These are phyloP conservation scores for Arthromyces matolae DNA, from an alignment of 768 basidiomycete species.

Conservation along the genomic window DNA sequence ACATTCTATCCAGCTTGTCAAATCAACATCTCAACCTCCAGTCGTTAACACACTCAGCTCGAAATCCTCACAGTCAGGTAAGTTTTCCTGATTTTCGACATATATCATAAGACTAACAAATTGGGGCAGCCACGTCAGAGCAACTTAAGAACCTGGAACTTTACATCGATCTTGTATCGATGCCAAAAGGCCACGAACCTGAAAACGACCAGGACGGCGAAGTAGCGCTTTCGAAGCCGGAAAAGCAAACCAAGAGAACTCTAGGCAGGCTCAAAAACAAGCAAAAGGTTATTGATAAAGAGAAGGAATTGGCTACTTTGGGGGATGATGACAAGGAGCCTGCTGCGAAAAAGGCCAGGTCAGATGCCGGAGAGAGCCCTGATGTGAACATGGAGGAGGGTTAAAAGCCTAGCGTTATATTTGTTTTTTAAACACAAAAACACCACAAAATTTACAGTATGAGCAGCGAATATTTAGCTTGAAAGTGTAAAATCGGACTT, in stretches of 20 bases:
- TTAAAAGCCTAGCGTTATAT: background rate
- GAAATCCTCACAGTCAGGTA: conserved; percentile 44
- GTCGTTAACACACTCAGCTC: conserved; percentile 47
- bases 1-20: conserved; percentile 29
- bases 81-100: conserved; percentile 5
- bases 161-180: conserved; percentile 37
- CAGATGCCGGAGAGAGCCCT: conserved; percentile 22
- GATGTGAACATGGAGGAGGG: conserved; percentile 19
- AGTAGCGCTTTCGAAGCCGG: conserved; percentile 20
- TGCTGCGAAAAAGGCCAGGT: conserved; percentile 33
- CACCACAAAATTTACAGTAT: background rate
- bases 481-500: conserved; percentile 19
- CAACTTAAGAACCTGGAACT: conserved; percentile 56
- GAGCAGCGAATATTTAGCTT: background rate
- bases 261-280: conserved; percentile 51
- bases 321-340: conserved; percentile 24
- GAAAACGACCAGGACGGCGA: conserved; percentile 39
- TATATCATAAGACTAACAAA: background rate
- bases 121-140: conserved; percentile 38
- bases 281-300: conserved; percentile 38
- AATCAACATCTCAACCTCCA: conserved; percentile 19
- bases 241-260: conserved; percentile 39
- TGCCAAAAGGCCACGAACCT: conserved; percentile 53
- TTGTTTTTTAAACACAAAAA: background rate
- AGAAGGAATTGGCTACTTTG: conserved; percentile 15